Base-by-base conservation (phyloP, 2,329 filamentous ascomycete species). In the Metarhizium anisopliae region DNA sequence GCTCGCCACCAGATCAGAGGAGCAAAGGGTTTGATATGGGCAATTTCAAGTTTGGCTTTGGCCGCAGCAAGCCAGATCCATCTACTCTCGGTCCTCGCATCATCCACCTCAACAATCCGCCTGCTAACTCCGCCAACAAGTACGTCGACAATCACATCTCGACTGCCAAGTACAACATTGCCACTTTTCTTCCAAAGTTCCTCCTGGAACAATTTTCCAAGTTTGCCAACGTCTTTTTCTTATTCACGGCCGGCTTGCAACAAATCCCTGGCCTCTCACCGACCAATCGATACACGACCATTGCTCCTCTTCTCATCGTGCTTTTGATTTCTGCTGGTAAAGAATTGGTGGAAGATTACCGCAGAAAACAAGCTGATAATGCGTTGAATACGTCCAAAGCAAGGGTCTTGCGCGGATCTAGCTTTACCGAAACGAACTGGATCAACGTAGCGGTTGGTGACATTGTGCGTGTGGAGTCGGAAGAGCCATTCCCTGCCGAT, bases 211-310 rank as follows among this genome's bases (percentile, higher is more conserved):
- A 99, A 70, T 99, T 99, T 74, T 96, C 92, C 59, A 99, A 96
- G 77, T 96, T 96, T 72, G 94, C 94, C 77, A 99, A 99, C 74
- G 74, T 99, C 67, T 99, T 99, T 78, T 99, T 99, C 87, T 82
- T 99, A 69, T 97, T 99, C 72, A 99, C 94, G 42, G 92, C 94
- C 16, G 86, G 84, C 45, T 76, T 99, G 50, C 94, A 99, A 75
- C 94, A 99, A 71, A 96, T 99, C 59, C 94, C 94, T 25, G 86
- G 88, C 61, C 86, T 99, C 59, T 96, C 92, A 38, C 94, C 95
- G 7, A 99, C 94, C 10, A 97, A 96, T 74, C 83, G 80, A 71
- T 99, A 92, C 68, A 99, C 94, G 6, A 99, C 95, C 42, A 96
- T 99, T 68, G 93, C 89, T 6, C 94, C 94, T n/a, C 80, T 99